Percentiles rank a stretch among this genome's conserved stretches.
phyloP scores from a whole-genome alignment of 371 early-diverging fungal species.

The Nematocida homosporus region DNA sequence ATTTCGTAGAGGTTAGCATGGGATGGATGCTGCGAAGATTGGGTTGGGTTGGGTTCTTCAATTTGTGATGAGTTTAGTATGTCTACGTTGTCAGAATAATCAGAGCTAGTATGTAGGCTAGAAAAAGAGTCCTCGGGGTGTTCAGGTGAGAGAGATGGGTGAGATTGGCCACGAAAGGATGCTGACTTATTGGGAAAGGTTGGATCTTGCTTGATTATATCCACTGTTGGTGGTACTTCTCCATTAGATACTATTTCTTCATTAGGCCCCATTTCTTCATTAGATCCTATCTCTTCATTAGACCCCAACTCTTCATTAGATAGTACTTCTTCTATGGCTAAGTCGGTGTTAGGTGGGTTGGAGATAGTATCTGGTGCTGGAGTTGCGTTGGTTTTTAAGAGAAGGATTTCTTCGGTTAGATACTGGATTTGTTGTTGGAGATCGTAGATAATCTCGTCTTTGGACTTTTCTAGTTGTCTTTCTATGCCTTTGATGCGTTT shows the following conservation, averaged over 20 bases:
- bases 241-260: neutral
- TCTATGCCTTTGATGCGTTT: constrained; percentile 30
- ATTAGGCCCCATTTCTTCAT: neutral
- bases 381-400: neutral
- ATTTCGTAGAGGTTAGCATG: constrained; percentile 40
- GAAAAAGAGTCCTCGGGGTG: neutral
- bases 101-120: neutral
- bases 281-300: neutral
- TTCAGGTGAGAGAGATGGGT: neutral
- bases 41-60: neutral
- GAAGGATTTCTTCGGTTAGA: constrained; percentile 30
- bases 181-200: neutral
- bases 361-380: neutral
- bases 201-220: neutral
- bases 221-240: neutral
- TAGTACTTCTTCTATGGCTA: neutral
- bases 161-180: neutral
- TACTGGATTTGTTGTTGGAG: constrained; percentile 17
- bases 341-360: neutral
- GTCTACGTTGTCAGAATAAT: neutral
- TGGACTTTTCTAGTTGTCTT: constrained; percentile 27
- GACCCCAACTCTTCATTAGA: neutral
- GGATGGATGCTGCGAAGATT: too few species aligned
- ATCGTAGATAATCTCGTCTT: constrained; percentile 51
- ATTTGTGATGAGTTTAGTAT: neutral